phyloP scores from a whole-genome alignment of 2,329 filamentous ascomycete species.

The Pleurostoma richardsiae region DNA sequence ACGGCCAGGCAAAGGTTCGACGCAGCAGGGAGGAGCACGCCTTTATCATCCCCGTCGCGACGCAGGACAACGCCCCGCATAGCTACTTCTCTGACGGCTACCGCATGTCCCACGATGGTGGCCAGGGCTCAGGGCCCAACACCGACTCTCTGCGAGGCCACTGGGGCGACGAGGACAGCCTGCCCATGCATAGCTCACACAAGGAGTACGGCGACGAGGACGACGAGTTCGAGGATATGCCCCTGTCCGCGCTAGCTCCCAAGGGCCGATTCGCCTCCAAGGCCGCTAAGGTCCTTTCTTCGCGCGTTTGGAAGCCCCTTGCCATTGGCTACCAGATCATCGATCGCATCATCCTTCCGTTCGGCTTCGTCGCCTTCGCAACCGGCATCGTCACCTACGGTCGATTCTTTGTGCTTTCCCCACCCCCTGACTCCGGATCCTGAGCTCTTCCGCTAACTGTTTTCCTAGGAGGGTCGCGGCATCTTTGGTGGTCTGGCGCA shows the following conservation, averaged over 20 bases:
- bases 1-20: neutral
- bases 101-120: constrained; percentile 66
- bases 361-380: constrained; percentile 69
- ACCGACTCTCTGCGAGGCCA: constrained; percentile 63
- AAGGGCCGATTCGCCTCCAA: constrained; percentile 44
- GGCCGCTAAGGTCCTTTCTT: constrained; percentile 50
- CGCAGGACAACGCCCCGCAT: constrained; percentile 47
- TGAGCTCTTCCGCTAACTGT: constrained; percentile 7
- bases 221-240: constrained; percentile 35
- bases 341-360: constrained; percentile 70
- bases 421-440: neutral
- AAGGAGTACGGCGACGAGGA: constrained; percentile 47
- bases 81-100: constrained; percentile 35
- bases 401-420: constrained; percentile 72
- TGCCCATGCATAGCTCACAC: constrained; percentile 26
- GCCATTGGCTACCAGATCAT: constrained; percentile 59
- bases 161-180: constrained; percentile 40
- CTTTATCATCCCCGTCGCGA: constrained; percentile 58
- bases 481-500: constrained; percentile 87
- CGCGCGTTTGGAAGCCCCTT: constrained; percentile 52
- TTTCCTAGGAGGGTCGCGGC: constrained; percentile 52
- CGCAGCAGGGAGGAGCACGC: constrained; percentile 16
- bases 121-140: constrained; percentile 67
- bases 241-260: constrained; percentile 31
- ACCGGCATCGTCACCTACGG: constrained; percentile 73